Percentiles rank a stretch among this genome's conserved stretches.
phyloP scores from a whole-genome alignment of 768 basidiomycete genomes.

The Kwoniella pini region DNA sequence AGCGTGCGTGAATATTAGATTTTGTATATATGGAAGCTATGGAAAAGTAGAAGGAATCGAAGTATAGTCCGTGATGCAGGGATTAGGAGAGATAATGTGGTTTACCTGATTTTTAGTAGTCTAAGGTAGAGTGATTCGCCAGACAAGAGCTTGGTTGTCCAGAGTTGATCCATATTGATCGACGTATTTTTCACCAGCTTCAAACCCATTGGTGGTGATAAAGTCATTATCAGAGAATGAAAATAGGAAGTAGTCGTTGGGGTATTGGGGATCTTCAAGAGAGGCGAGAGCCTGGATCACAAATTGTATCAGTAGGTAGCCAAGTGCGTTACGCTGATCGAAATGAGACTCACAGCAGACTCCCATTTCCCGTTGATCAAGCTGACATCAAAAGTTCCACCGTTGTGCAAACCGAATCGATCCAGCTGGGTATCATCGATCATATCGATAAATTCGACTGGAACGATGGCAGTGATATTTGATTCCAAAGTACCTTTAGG shows the following conservation, averaged over 20 bases:
- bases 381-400: conserved; percentile 56
- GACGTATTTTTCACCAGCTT: conserved; percentile 60
- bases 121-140: conserved; percentile 62
- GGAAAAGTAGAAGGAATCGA: too few species aligned
- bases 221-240: conserved; percentile 69
- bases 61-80: too few species aligned
- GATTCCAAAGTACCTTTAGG: conserved; percentile 59
- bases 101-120: too few species aligned
- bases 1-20: too few species aligned
- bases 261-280: conserved; percentile 59
- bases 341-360: conserved; percentile 56
- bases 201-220: conserved; percentile 62
- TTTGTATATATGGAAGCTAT: too few species aligned
- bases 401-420: conserved; percentile 64
- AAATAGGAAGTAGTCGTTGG: conserved; percentile 70
- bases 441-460: conserved; percentile 63
- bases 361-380: conserved; percentile 72
- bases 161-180: conserved; percentile 59
- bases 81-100: too few species aligned
- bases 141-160: conserved; percentile 68
- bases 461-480: conserved; percentile 61
- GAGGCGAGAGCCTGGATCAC: conserved; percentile 59
- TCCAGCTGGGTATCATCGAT: conserved; percentile 62
- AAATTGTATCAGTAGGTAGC: background rate
- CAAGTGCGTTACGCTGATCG: background rate